phyloP scores from a whole-genome alignment of 352 stramenopile species.

The Globisporangium ultimum region DNA sequence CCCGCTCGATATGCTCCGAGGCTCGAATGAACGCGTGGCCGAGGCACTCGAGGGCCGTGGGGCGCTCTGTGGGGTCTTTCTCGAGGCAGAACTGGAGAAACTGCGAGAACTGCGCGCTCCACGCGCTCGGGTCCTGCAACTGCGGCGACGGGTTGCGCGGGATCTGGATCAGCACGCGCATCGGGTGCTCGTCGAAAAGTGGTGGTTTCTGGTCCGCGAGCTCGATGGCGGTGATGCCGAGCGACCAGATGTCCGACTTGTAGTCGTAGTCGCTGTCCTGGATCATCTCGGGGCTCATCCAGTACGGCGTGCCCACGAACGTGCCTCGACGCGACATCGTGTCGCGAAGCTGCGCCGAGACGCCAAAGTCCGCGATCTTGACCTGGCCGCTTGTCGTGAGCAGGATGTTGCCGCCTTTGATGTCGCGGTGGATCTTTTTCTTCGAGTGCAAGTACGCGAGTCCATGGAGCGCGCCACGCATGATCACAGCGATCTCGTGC shows the following conservation, averaged over 20 bases:
- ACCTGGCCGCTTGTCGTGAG: constrained; percentile 89
- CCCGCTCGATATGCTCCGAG: constrained; percentile 32
- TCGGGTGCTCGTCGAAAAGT: constrained; percentile 88
- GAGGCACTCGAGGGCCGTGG: constrained; percentile 86
- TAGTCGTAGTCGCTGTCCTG: constrained; percentile 89
- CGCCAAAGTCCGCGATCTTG: constrained; percentile 94
- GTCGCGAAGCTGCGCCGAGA: constrained; percentile 62
- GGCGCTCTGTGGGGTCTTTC: constrained; percentile 66
- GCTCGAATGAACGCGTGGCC: constrained; percentile 85
- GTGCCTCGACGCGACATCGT: constrained; percentile 55
- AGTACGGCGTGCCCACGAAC: constrained; percentile 92
- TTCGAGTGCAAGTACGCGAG: constrained; percentile 83
- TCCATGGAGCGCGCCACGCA: constrained; percentile 68
- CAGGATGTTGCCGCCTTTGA: constrained; percentile 95
- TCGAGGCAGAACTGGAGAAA: constrained; percentile 86
- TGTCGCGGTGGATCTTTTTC: constrained; percentile 92
- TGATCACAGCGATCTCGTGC: constrained; percentile 74
- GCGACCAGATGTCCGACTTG: constrained; percentile 89
- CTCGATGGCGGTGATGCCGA: constrained; percentile 91
- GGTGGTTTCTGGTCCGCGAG: constrained; percentile 90
- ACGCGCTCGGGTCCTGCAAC: constrained; percentile 66
- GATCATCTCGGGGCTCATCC: constrained; percentile 95
- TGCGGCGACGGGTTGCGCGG: constrained; percentile 78
- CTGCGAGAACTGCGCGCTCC: constrained; percentile 74
- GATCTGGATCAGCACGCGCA: constrained; percentile 79